Evolutionary conservation across 208 protist genomes (phyloP).

Genomic region (Leishmania lainsoni): DNA sequence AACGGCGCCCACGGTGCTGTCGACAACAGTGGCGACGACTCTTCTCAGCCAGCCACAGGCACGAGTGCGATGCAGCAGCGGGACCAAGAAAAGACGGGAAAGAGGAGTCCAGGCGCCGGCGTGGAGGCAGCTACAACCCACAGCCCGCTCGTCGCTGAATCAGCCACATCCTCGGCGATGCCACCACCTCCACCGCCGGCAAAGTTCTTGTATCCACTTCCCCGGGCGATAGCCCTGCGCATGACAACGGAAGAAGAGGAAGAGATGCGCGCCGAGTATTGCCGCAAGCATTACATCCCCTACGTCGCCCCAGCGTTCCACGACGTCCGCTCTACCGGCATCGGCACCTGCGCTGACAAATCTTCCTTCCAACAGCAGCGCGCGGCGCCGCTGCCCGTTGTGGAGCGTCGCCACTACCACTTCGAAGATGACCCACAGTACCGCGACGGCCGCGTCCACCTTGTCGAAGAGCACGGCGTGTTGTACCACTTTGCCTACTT

Average conservation of each 20-base stretch:
- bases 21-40: background rate
- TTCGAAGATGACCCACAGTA: conserved; percentile 42
- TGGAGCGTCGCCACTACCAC: conserved; percentile 37
- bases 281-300: conserved; percentile 24
- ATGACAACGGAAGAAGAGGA: conserved; percentile 38
- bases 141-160: background rate
- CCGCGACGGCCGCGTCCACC: conserved; percentile 57
- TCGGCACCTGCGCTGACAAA: conserved; percentile 1
- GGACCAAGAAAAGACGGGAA: background rate
- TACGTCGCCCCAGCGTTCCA: conserved; percentile 28
- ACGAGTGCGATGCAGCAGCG: background rate
- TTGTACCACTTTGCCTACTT: conserved; percentile 67
- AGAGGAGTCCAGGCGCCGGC: background rate
- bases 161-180: background rate
- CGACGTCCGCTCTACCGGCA: conserved; percentile 5
- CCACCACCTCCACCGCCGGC: conserved; percentile 12
- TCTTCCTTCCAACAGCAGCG: conserved; percentile 1
- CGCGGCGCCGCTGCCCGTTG: conserved; percentile 21
- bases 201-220: conserved; percentile 34
- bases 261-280: conserved; percentile 36
- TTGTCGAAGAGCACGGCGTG: conserved; percentile 67
- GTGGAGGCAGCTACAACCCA: background rate
- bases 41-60: background rate
- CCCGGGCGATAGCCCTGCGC: conserved; percentile 40
- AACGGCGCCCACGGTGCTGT: background rate